A percentile compares a stretch with the other conserved stretches of the same genome.
Conservation (phyloP, 352 stramenopile species). For the Globisporangium echinulatum region DNA sequence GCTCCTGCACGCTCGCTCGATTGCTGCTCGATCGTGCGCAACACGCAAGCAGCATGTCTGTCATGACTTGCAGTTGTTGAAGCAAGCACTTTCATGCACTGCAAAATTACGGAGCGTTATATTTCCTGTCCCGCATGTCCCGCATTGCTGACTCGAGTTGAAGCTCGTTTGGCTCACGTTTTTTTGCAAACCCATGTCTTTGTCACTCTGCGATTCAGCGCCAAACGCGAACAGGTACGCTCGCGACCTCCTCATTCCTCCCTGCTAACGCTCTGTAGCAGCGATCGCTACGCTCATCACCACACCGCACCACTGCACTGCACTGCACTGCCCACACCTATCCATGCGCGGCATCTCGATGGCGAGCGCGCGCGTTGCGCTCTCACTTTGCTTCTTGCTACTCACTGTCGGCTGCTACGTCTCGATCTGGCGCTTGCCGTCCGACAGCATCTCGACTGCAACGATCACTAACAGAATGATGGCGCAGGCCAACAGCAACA, state of each 20-base stretch:
- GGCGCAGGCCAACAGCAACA: neutral
- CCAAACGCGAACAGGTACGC: neutral
- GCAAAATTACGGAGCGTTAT: no score
- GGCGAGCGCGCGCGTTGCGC: neutral
- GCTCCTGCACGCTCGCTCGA: no score
- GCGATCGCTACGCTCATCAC: neutral
- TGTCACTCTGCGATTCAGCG: neutral
- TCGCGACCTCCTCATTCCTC: no score
- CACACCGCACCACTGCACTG: neutral
- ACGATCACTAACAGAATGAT: slow-evolving; percentile 15
- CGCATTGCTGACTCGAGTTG: neutral
- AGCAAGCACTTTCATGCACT: no score
- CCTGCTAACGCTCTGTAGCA: neutral
- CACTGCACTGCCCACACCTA: neutral
- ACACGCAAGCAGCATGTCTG: no score
- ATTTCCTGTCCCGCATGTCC: no score
- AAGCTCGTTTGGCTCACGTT: neutral
- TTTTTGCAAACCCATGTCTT: neutral
- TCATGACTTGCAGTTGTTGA: no score
- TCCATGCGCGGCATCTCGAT: neutral
- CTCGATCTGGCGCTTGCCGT: slow-evolving; percentile 21
- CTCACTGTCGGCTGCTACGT: slow-evolving; percentile 11
- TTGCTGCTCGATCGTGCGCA: no score
- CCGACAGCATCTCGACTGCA: neutral
- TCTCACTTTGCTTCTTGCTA: slow-evolving; percentile 35